Base-by-base conservation (phyloP, 1,139 yeast species). In the Scheffersomyces cryptocercus region DNA sequence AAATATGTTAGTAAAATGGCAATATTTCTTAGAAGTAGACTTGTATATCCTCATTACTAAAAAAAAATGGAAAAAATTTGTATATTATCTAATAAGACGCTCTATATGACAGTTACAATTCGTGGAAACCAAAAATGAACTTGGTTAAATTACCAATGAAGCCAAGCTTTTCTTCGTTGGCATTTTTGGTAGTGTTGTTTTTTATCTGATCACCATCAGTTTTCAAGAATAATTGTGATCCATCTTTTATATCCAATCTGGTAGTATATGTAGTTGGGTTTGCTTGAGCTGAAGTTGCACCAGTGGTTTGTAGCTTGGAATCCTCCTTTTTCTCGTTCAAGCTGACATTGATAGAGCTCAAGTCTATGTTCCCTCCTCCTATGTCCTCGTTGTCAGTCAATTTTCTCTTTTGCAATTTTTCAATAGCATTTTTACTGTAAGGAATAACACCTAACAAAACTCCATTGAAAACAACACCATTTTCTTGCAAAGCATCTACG, bases 401-500 rank as follows among this genome's bases (percentile, higher is more conserved):
- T 42, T 70, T 73, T 47, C 83, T 67, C 37, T 83, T 80, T 28
- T 84, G 81, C 43, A 85, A 65, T 53, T 82, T 82, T 56, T 85
- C 91, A 28, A 84, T 73, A 1, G 84, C 77, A 32, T 70, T 71
- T 52, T 79, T 82, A 40, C 78, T 71, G 62, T 85, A 80, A 34
- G 93, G 82, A 13, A 87, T 82, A 45, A 93, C 93, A 1, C 97
- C 96, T 44, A 88, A 71, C 42, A 85, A 73, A 13, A 79, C 77
- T 0, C 90, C 93, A 42, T 84, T 85, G 53, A 85, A 77, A 2
- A 85, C 79, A 14, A 77, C 67, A 1, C 95, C 95, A 58, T 88
- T 88, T 55, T 90, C 96, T 51, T 84, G 84, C 36, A 90, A 68
- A 0, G 98, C 97, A 44, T 95, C 83, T 26, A 82, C 66, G 1